Evolutionary conservation across 1,139 yeast genomes (phyloP).

Genomic region (Yamadazyma taylorii): DNA sequence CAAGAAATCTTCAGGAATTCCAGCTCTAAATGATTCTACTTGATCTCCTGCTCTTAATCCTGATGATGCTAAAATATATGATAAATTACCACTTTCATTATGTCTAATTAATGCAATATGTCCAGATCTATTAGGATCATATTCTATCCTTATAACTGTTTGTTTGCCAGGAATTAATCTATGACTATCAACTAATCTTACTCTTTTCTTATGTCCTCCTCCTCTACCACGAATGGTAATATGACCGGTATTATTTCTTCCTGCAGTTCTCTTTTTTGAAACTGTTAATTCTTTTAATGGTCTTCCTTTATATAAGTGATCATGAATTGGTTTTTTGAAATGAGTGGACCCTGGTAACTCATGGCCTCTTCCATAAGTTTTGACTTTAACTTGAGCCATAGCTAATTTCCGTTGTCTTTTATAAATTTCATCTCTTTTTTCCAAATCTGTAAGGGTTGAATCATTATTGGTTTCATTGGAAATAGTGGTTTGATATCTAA

Average conservation of each 20-base stretch:
- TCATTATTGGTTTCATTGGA: conserved; percentile 11
- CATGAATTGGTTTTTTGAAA: conserved; percentile 84
- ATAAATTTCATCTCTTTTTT: conserved; percentile 71
- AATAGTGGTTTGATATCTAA: conserved; percentile 15
- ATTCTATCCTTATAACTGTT: conserved; percentile 83
- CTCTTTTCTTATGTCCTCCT: conserved; percentile 92
- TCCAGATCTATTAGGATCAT: conserved; percentile 93
- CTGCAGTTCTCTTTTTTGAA: conserved; percentile 73
- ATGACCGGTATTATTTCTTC: conserved; percentile 86
- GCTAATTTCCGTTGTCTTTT: conserved; percentile 73
- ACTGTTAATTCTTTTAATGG: conserved; percentile 78
- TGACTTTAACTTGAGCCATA: conserved; percentile 68
- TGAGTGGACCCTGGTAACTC: conserved; percentile 88
- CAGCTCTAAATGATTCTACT: conserved; percentile 85
- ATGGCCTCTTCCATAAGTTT: conserved; percentile 67
- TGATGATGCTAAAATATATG: conserved; percentile 87
- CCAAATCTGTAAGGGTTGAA: conserved; percentile 66
- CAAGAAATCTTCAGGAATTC: conserved; percentile 77
- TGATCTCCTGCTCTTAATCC: conserved; percentile 91
- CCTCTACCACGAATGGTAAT: conserved; percentile 95
- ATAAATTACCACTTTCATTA: conserved; percentile 56
- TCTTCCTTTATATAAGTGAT: conserved; percentile 81
- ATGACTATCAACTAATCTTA: conserved; percentile 76
- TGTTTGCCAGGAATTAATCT: conserved; percentile 72
- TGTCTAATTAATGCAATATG: conserved; percentile 87